Evolutionary conservation across 139 green algal species (phyloP), one percentile per base, ranked within the genome.

Genomic region (Microglena sp.): DNA sequence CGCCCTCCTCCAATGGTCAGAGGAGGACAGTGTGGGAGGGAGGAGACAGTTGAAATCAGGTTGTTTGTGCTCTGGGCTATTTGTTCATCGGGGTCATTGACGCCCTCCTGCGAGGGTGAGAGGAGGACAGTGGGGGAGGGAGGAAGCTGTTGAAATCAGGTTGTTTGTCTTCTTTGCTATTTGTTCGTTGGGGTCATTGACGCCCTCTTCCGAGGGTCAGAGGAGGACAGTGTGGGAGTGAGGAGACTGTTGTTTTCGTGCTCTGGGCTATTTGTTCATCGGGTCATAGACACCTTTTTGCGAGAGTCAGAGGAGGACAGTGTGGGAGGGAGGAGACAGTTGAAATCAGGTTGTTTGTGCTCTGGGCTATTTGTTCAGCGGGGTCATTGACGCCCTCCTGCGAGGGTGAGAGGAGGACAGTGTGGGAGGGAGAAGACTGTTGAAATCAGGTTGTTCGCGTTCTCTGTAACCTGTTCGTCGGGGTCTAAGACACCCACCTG

Each of bases 221-320:
- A n/a, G n/a, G n/a, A n/a, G n/a, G n/a, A n/a, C n/a, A n/a, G n/a
- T 88, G 78, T 2, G 90, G 90, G 35, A 96, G 78, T 15, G 77
- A 83, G 3, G 77, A 85, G 11, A 96, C 82, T 0, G 89, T 86
- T 11, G 74, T 70, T 33, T 87, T 76, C 2, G 90, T 94, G 71
- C 82, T 86, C 35, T 60, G 60, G 35, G 69, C 59, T 58, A 89
- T 34, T n/a, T 74, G 50, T 62, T 88, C 82, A 57, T 88, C 82
- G 2, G 66, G 54, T 88, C 79, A 22, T 84, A 62, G 2, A 55
- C 66, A 24, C 69, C 71, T 26, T 79, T 61, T 35, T 72, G 60
- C 5, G 15, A 45, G 36, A 55, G 55, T 24, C 55, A 7, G 27
- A 40, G 7, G 43, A 8, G 29, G 21, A 34, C 29, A 7, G 26